Percentiles rank a stretch among this genome's conserved stretches.
Evolutionary conservation across 2,329 filamentous ascomycete species (phyloP).

Genomic region (Dryadomyces sulphureus): DNA sequence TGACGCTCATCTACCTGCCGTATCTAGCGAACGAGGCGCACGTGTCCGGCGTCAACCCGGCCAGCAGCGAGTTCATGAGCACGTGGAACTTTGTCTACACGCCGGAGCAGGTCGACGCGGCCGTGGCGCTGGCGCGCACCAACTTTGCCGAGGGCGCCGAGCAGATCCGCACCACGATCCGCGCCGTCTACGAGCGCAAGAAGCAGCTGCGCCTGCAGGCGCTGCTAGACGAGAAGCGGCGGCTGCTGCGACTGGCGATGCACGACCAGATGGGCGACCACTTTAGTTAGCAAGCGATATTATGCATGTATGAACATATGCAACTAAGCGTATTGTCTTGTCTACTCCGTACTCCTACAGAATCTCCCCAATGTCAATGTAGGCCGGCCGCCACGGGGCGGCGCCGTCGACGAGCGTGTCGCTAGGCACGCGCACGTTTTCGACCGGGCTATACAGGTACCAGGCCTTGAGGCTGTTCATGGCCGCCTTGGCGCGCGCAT

Average conservation of each 20-base stretch:
- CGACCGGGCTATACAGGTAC: conserved; percentile 83
- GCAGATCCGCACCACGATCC: conserved; percentile 61
- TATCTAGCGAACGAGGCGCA: conserved; percentile 64
- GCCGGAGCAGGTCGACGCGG: conserved; percentile 73
- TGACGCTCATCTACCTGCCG: conserved; percentile 82
- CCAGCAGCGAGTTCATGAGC: conserved; percentile 69
- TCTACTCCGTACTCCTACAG: conserved; percentile 23
- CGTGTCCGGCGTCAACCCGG: conserved; percentile 69
- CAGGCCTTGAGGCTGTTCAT: conserved; percentile 81
- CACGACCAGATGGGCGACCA: conserved; percentile 50
- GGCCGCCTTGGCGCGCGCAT: conserved; percentile 64
- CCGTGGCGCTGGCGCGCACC: conserved; percentile 65
- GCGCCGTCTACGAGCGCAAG: conserved; percentile 88
- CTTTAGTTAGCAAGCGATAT: conserved; percentile 33
- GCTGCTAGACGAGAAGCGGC: conserved; percentile 20
- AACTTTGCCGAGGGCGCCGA: conserved; percentile 78
- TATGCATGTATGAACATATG: not conserved
- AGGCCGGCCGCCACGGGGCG: conserved; percentile 48
- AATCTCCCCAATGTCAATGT: conserved; percentile 60
- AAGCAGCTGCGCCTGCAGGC: conserved; percentile 48
- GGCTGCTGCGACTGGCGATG: conserved; percentile 32
- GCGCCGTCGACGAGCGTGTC: conserved; percentile 50
- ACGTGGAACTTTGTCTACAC: conserved; percentile 99
- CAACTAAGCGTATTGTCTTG: not conserved
- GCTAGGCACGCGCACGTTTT: conserved; percentile 50